Evolutionary conservation across 768 basidiomycete species (phyloP).

Genomic region (Dacryopinax spathularia): DNA sequence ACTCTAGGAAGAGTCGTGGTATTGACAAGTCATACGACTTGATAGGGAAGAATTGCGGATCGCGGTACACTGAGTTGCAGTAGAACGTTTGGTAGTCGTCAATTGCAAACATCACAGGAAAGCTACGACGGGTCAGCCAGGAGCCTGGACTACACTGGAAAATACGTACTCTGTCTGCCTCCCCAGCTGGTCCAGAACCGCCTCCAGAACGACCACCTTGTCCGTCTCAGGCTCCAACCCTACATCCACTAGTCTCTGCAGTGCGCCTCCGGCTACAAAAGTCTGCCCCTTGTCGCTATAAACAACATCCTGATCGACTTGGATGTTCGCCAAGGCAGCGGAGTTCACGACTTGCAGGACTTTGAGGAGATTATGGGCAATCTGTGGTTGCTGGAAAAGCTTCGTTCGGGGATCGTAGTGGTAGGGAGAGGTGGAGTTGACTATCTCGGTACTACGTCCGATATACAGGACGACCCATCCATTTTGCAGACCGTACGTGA

Average conservation of each 20-base stretch:
- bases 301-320: slow-evolving; percentile 47
- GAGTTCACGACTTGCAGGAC: slow-evolving; percentile 49
- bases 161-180: slow-evolving; percentile 47
- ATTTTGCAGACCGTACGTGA: slow-evolving; percentile 46
- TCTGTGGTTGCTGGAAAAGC: slow-evolving; percentile 59
- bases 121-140: slow-evolving; percentile 27
- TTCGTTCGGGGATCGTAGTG: slow-evolving; percentile 59
- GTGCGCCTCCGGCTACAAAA: slow-evolving; percentile 24
- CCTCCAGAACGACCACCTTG: slow-evolving; percentile 31
- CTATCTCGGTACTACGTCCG: slow-evolving; percentile 58
- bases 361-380: slow-evolving; percentile 48
- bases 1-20: slow-evolving; percentile 66
- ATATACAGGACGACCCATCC: slow-evolving; percentile 78
- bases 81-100: slow-evolving; percentile 83
- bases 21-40: slow-evolving; percentile 65
- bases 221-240: slow-evolving; percentile 29
- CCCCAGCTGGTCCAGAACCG: slow-evolving; percentile 47
- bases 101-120: slow-evolving; percentile 67
- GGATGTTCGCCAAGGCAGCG: slow-evolving; percentile 22
- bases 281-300: slow-evolving; percentile 51
- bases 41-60: slow-evolving; percentile 54
- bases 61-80: slow-evolving; percentile 47
- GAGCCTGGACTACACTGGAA: neutral
- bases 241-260: slow-evolving; percentile 32
- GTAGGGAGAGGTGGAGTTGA: slow-evolving; percentile 62